phyloP scores from a whole-genome alignment of 2,329 filamentous ascomycete genomes.

The Periconia macrospinosa region DNA sequence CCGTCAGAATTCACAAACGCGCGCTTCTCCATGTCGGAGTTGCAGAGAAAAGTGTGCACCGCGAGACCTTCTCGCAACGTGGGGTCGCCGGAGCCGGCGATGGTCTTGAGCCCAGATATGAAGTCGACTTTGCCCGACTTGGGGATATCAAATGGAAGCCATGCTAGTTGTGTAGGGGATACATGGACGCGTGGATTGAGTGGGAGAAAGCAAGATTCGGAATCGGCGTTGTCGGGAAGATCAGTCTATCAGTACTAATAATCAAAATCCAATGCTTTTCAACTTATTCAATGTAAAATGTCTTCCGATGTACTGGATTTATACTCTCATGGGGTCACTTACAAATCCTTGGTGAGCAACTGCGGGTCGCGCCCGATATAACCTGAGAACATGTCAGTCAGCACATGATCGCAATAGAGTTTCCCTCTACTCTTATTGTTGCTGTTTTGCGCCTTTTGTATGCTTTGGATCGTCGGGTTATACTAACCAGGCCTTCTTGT shows the following conservation, averaged over 20 bases:
- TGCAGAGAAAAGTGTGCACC: conserved; percentile 38
- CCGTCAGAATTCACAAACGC: conserved; percentile 66
- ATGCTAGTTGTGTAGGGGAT: conserved; percentile 42
- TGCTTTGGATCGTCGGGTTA: no score
- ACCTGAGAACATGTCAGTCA: conserved; percentile 17
- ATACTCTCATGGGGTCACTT: conserved; percentile 14
- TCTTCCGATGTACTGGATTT: no score
- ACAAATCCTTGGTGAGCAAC: conserved; percentile 44
- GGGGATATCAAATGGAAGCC: conserved; percentile 41
- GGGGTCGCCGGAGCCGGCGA: conserved; percentile 43
- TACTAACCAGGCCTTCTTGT: conserved; percentile 33
- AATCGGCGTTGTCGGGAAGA: conserved; percentile 39
- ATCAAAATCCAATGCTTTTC: no score
- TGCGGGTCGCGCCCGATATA: conserved; percentile 41
- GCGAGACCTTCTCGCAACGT: conserved; percentile 41
- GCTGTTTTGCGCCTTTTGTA: conserved; percentile 6
- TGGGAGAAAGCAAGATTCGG: conserved; percentile 39
- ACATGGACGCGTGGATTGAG: conserved; percentile 40
- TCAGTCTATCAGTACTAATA: conserved; percentile 25
- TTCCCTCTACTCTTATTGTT: not conserved
- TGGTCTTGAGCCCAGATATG: conserved; percentile 37
- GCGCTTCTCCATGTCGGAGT: conserved; percentile 39
- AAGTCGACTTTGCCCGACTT: conserved; percentile 35
- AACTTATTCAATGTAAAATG: no score
- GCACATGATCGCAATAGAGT: not conserved